Conservation (phyloP, 2,329 filamentous ascomycete genomes). For the Aureobasidium sp. region DNA sequence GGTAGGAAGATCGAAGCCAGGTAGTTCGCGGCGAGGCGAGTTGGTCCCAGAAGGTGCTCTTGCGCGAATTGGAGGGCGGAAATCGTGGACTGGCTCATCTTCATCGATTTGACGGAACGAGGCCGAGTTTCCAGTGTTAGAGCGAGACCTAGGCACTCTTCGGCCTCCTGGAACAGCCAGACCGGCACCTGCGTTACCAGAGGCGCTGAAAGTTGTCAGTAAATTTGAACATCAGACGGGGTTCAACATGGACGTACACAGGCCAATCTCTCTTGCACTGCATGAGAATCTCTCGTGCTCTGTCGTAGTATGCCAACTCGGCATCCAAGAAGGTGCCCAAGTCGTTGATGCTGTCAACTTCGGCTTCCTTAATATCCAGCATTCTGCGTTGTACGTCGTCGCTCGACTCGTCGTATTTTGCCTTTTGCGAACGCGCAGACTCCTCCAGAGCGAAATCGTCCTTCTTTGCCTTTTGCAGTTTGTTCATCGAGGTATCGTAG, state of each 20-base stretch:
- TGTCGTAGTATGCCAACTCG: constrained; percentile 85
- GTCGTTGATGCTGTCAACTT: constrained; percentile 74
- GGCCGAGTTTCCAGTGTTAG: constrained; percentile 59
- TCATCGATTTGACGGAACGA: constrained; percentile 51
- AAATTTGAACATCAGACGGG: neutral
- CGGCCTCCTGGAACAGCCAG: constrained; percentile 2
- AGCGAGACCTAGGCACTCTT: constrained; percentile 48
- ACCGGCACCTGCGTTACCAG: constrained; percentile 1
- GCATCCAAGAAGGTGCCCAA: constrained; percentile 77
- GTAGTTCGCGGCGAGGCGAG: constrained; percentile 36
- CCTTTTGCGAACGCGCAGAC: constrained; percentile 81
- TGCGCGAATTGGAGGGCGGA: constrained; percentile 49
- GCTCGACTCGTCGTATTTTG: constrained; percentile 91
- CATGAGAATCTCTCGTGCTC: constrained; percentile 74
- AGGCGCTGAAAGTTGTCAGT: constrained; percentile 15
- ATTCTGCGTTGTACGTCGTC: constrained; percentile 89
- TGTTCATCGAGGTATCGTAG: constrained; percentile 81
- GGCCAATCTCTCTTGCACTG: constrained; percentile 65
- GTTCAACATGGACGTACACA: constrained; percentile 41
- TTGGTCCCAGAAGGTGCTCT: constrained; percentile 32
- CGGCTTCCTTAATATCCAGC: constrained; percentile 92
- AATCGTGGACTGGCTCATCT: constrained; percentile 45
- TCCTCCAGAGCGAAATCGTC: constrained; percentile 93
- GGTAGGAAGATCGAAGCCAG: constrained; percentile 36
- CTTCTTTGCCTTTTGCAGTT: constrained; percentile 88